Percentiles rank a stretch among this genome's conserved stretches.
Evolutionary conservation across 2,329 filamentous ascomycete genomes (phyloP).

Genomic region (Cladorrhinum sp.): DNA sequence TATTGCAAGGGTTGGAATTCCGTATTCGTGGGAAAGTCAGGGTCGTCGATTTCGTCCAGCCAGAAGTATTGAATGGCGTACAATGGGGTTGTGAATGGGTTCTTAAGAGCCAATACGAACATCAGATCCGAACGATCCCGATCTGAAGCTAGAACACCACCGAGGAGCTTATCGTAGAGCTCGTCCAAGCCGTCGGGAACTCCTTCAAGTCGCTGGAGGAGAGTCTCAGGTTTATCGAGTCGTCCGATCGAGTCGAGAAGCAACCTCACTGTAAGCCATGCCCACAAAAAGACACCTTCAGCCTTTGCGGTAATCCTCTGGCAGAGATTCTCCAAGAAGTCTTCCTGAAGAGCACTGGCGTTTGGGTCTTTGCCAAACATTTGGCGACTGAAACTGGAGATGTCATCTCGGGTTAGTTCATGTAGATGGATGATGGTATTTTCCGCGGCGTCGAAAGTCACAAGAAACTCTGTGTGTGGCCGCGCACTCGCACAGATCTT

Average conservation of each 20-base stretch:
- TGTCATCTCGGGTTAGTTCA: neutral
- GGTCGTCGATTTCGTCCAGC: neutral
- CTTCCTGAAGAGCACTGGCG: neutral
- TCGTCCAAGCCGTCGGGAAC: constrained; percentile 1
- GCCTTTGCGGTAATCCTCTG: neutral
- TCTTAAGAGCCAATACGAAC: neutral
- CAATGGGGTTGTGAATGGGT: no score
- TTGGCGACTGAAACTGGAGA: neutral
- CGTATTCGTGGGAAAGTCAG: neutral
- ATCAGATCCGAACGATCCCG: neutral
- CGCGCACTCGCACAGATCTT: constrained; percentile 4
- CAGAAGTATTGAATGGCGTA: no score
- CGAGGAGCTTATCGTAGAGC: constrained; percentile 1
- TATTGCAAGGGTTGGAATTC: neutral
- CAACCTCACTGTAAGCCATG: neutral
- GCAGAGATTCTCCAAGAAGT: neutral
- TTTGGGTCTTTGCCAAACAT: constrained; percentile 2
- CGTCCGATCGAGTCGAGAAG: neutral
- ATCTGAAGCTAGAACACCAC: neutral
- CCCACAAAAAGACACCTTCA: constrained; percentile 11
- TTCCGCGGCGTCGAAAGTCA: neutral
- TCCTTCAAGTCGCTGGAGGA: neutral
- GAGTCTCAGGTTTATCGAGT: neutral
- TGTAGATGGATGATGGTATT: constrained; percentile 6
- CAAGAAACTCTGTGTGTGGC: constrained; percentile 5